Evolutionary conservation across 345 rosid species (phyloP).

Genomic region (thale cress (Arabidopsis thaliana)): TAIR10.1 NC_003076.8:19768501-19769000

Average conservation of each 20-base stretch:
- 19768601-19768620: neutral
- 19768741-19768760: conserved; percentile 82
- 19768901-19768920: conserved; percentile 69
- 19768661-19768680: conserved; percentile 66
- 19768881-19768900: conserved; percentile 73
- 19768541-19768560: conserved; percentile 62
- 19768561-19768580: neutral
- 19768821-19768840: conserved; percentile 76
- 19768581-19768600: conserved; percentile 21
- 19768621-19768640: conserved; percentile 50
- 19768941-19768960: conserved; percentile 72
- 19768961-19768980: conserved; percentile 60
- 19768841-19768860: conserved; percentile 72
- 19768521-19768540: conserved; percentile 79
- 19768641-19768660: conserved; percentile 69
- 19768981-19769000: conserved; percentile 66
- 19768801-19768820: conserved; percentile 53
- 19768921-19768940: conserved; percentile 78
- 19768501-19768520: conserved; percentile 82
- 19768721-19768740: conserved; percentile 79
- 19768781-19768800: conserved; percentile 62
- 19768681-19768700: conserved; percentile 54
- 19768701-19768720: conserved; percentile 54
- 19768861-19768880: conserved; percentile 64
- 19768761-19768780: conserved; percentile 65